Evolutionary conservation across 345 rosid species (phyloP).

Genomic region (Eucalyptus curtisii): DNA sequence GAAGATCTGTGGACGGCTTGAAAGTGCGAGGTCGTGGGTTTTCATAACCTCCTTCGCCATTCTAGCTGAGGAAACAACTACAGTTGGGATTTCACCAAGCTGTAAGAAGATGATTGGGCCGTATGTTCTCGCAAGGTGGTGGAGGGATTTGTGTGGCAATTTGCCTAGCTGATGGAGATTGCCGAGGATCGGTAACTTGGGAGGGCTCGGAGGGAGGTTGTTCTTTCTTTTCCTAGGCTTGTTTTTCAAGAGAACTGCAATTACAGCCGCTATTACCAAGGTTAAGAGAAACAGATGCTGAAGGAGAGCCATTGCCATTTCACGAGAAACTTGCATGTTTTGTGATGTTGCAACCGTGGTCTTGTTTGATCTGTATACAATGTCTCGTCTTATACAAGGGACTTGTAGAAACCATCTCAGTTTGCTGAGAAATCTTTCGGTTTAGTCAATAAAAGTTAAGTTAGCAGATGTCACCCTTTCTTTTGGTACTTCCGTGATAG

Average conservation of each 20-base stretch:
- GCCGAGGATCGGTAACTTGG: slow-evolving; percentile 29
- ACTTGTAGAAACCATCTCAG: not conserved
- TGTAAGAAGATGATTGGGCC: slow-evolving; percentile 28
- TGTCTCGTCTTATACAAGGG: not conserved
- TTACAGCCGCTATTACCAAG: not conserved
- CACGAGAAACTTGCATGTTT: not conserved
- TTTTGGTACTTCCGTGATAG: not conserved
- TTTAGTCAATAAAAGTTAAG: not conserved
- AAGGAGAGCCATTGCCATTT: not conserved
- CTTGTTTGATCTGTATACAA: not conserved
- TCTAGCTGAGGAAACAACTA: slow-evolving; percentile 29
- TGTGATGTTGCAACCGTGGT: not conserved
- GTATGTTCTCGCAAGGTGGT: slow-evolving; percentile 4
- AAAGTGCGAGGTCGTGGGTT: slow-evolving; percentile 27
- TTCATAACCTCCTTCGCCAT: slow-evolving; percentile 24
- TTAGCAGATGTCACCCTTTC: not conserved
- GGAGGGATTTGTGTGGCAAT: slow-evolving; percentile 22
- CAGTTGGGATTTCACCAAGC: slow-evolving; percentile 32
- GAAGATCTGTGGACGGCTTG: slow-evolving; percentile 23
- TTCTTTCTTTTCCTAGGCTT: slow-evolving; percentile 1
- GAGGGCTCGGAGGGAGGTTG: slow-evolving; percentile 37
- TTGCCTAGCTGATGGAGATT: slow-evolving; percentile 33
- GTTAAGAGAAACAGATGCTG: not conserved
- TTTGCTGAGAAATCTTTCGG: not conserved
- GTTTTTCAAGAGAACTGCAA: not conserved